phyloP scores from a whole-genome alignment of 192 early-diverging fungal genomes.

The Endogone sp. region DNA sequence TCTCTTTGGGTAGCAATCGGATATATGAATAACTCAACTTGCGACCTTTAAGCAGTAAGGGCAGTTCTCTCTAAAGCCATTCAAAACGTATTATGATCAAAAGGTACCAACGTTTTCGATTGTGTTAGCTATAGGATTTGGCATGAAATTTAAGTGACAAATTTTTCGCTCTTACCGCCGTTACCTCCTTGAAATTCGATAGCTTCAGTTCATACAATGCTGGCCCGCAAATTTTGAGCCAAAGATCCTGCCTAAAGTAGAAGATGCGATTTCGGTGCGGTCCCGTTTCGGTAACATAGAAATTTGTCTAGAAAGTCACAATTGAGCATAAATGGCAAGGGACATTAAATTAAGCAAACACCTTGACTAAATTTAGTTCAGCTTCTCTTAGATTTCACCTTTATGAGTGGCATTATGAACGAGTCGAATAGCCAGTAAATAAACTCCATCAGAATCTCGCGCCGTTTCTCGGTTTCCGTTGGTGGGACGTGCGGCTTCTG shows the following conservation, averaged over 20 bases:
- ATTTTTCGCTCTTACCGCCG: slow-evolving; percentile 25
- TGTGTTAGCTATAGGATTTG: too few species aligned
- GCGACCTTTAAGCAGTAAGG: background rate
- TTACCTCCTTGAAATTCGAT: background rate
- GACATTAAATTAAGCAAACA: background rate
- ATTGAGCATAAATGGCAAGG: background rate
- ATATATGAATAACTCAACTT: slow-evolving; percentile 55
- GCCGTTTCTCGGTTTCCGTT: slow-evolving; percentile 40
- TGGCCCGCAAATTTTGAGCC: slow-evolving; percentile 50
- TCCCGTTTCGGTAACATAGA: slow-evolving; percentile 79
- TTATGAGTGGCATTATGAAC: slow-evolving; percentile 56
- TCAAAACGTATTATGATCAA: too few species aligned
- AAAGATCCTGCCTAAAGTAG: slow-evolving; percentile 78
- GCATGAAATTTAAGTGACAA: too few species aligned
- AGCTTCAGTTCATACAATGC: slow-evolving; percentile 36
- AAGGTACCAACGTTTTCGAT: too few species aligned
- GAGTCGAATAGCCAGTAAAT: slow-evolving; percentile 63
- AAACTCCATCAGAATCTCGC: slow-evolving; percentile 54
- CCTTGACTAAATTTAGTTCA: background rate
- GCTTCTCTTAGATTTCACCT: slow-evolving; percentile 21
- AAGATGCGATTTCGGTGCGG: slow-evolving; percentile 58
- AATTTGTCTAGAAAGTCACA: slow-evolving; percentile 42
- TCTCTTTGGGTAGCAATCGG: slow-evolving; percentile 77
- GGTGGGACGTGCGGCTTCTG: slow-evolving; percentile 27
- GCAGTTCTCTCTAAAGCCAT: background rate